Evolutionary conservation across 2,329 filamentous ascomycete genomes (phyloP).

Genomic region (Fusarium guadeloupense): DNA sequence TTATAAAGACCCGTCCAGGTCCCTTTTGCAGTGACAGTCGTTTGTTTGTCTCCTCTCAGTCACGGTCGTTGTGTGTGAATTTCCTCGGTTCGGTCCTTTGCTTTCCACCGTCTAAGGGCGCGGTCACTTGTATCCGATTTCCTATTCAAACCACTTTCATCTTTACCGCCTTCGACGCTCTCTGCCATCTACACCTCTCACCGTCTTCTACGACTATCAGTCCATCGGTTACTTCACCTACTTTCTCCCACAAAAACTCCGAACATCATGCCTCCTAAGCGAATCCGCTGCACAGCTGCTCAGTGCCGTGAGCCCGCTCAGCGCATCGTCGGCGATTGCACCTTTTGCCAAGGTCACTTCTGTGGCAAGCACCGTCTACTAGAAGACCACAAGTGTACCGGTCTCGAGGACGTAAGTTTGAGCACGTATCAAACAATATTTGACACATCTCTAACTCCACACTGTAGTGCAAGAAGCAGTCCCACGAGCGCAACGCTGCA

Average conservation of each 20-base stretch:
- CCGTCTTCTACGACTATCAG: constrained; percentile 28
- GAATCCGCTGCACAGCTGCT: constrained; percentile 87
- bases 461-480: constrained; percentile 89
- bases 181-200: constrained; percentile 16
- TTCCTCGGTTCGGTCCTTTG: constrained; percentile 23
- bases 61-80: constrained; percentile 30
- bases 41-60: constrained; percentile 18
- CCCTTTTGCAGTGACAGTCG: constrained; percentile 5
- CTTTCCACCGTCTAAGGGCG: constrained; percentile 16
- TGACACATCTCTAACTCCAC: constrained; percentile 3
- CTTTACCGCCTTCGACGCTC: constrained; percentile 19
- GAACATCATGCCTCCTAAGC: constrained; percentile 73
- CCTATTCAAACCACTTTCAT: background rate
- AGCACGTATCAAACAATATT: background rate
- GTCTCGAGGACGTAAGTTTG: constrained; percentile 81
- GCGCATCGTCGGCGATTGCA: constrained; percentile 94
- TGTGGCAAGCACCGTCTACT: constrained; percentile 94
- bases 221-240: constrained; percentile 1
- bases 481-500: constrained; percentile 90
- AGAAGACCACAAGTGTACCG: constrained; percentile 92
- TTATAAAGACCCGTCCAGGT: constrained; percentile 38
- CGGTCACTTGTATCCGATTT: constrained; percentile 22
- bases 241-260: constrained; percentile 8
- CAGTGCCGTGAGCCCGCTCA: constrained; percentile 89
- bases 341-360: constrained; percentile 92